Base-by-base conservation (phyloP, 2,329 filamentous ascomycete species). In the Acephala macrosclerotiorum region DNA sequence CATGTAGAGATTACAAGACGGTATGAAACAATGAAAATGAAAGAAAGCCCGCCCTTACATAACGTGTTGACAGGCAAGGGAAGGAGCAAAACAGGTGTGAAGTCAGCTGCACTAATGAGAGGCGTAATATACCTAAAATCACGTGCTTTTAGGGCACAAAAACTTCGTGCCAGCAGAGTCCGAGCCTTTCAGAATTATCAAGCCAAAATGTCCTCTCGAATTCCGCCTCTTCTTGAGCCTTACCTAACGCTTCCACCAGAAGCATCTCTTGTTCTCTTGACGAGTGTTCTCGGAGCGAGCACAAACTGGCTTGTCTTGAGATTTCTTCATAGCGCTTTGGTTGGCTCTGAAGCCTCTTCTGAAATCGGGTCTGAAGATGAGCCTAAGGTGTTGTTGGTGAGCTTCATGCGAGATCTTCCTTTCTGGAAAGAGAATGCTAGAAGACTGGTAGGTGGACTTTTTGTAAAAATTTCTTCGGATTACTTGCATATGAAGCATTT, bases 351-450 rank as follows among this genome's bases (percentile, higher is more conserved):
- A 72, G 75, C 70, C 2, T 73, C 75, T 68, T 73, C 73, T 38
- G 69, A 64, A 45, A 70, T 71, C 58, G 63, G 51, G 25, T 47
- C 68, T 26, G 68, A 66, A 16, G 75, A 75, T 12, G 79, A 80
- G 51, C 79, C 77, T 29, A 84, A 81, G 58, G 85, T 97, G 0
- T 83, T 97, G 2, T 82, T 97, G 2, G 88, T 96, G 65, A 96
- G 92, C 80, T 97, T 96, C 79, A 80, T 97, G 79, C 85, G 92
- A 66, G 91, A 95, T 73, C 86, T 85, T 69, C 81, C 85, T 1
- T 96, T 97, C 75, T 97, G 94, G 93, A 88, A 82, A 68, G 86
- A 89, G 2, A 90, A 92, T 58, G 85, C 85, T 1, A 85, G 87
- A 61, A 89, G 89, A 77, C 78, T 93, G 74, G 91, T 92, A 79